Evolutionary conservation across 1,284 basidiomycete genomes (phyloP).

Genomic region (Porodaedalea pini): DNA sequence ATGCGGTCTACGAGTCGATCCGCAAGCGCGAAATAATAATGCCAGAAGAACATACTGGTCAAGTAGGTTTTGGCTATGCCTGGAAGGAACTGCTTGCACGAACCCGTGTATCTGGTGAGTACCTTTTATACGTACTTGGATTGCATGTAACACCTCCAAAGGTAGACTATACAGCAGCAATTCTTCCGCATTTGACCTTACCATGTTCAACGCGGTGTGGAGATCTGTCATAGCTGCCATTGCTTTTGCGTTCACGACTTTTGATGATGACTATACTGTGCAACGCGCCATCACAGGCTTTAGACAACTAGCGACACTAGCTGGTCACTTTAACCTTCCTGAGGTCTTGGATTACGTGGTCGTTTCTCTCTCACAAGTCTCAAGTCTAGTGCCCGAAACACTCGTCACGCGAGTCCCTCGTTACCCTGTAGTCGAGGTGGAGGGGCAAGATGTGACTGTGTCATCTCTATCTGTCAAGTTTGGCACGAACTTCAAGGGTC

Average conservation of each 20-base stretch:
- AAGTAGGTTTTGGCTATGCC: constrained; percentile 96
- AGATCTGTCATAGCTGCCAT: constrained; percentile 88
- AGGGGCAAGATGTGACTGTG: constrained; percentile 84
- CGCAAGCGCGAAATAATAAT: constrained; percentile 94
- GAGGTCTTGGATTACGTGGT: constrained; percentile 98
- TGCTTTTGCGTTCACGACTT: constrained; percentile 90
- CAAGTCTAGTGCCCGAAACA: constrained; percentile 74
- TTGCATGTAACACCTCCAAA: constrained; percentile 30
- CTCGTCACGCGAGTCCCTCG: constrained; percentile 74
- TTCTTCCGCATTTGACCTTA: constrained; percentile 77
- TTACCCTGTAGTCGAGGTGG: constrained; percentile 91
- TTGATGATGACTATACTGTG: constrained; percentile 95
- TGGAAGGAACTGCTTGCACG: constrained; percentile 94
- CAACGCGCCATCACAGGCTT: constrained; percentile 94
- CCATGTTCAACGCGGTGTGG: constrained; percentile 94
- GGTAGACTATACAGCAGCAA: constrained; percentile 80
- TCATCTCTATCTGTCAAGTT: constrained; percentile 92
- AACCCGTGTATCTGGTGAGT: constrained; percentile 73
- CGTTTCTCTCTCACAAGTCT: constrained; percentile 85
- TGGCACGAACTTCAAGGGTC: constrained; percentile 93
- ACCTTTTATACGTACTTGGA: constrained; percentile 10
- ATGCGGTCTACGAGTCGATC: constrained; percentile 91
- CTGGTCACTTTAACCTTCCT: constrained; percentile 83
- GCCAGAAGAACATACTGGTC: constrained; percentile 97
- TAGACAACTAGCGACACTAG: constrained; percentile 92